Evolutionary conservation across 2,329 filamentous ascomycete species (phyloP).

Genomic region (Fusarium napiforme): DNA sequence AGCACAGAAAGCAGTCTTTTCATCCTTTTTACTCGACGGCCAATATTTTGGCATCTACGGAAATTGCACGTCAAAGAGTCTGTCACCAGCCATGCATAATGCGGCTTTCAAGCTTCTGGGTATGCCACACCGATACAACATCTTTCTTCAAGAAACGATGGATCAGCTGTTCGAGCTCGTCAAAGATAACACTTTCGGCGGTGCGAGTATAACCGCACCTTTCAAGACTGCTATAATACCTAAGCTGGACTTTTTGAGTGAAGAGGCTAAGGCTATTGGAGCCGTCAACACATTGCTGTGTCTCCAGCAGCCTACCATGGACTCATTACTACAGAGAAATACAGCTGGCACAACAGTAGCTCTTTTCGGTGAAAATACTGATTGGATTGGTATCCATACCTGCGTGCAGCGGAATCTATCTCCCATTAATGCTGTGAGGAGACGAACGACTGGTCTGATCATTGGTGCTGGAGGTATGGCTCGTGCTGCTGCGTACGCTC

Average conservation of each 20-base stretch:
- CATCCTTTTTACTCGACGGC: background rate
- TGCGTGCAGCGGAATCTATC: conserved; percentile 8
- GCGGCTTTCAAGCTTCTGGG: background rate
- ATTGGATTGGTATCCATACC: conserved; percentile 6
- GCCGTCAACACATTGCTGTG: background rate
- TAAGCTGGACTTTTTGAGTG: background rate
- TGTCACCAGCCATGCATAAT: conserved; percentile 8
- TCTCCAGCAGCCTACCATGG: background rate
- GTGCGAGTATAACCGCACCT: background rate
- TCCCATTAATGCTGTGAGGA: conserved; percentile 7
- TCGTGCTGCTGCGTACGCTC: background rate
- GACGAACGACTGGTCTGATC: background rate
- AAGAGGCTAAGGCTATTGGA: conserved; percentile 5
- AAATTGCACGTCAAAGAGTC: background rate
- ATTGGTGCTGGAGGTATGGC: conserved; percentile 12
- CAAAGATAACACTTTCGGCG: background rate
- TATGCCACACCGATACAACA: background rate
- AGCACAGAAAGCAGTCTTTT: background rate
- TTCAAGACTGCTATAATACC: conserved; percentile 7
- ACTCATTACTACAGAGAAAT: background rate
- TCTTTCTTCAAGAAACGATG: background rate
- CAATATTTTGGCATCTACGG: conserved; percentile 10
- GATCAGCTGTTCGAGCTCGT: background rate
- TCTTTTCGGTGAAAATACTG: conserved; percentile 1
- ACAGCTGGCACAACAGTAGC: background rate